A percentile compares a stretch with the other conserved stretches of the same genome.
phyloP scores from a whole-genome alignment of 306 rosid genomes.

The Rosa rugosa region DNA sequence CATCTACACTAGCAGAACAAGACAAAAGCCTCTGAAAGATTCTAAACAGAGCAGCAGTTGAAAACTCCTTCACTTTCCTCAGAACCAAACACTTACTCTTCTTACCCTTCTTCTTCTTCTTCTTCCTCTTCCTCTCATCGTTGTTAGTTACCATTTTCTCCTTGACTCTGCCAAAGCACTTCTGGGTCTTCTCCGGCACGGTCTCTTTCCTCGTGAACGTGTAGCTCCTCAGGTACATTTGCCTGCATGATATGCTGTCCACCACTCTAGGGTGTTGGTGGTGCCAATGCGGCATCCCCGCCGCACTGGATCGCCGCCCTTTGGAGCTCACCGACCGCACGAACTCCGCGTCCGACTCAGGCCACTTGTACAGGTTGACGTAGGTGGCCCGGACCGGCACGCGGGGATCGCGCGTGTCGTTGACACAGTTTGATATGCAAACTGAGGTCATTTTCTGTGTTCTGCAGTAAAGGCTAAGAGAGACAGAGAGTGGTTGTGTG shows the following conservation, averaged over 20 bases:
- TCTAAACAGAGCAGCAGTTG: conserved; percentile 49
- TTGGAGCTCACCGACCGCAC: conserved; percentile 55
- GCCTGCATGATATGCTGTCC: conserved; percentile 88
- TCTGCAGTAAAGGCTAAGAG: not conserved
- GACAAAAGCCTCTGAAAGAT: conserved; percentile 67
- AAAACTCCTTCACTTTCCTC: conserved; percentile 60
- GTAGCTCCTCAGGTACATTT: conserved; percentile 80
- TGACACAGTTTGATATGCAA: conserved; percentile 69
- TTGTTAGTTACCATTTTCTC: conserved; percentile 38
- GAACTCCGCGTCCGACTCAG: conserved; percentile 84
- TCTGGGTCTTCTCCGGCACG: conserved; percentile 64
- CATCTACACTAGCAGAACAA: conserved; percentile 70
- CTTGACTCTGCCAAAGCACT: conserved; percentile 65
- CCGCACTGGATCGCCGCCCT: conserved; percentile 15
- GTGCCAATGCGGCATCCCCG: conserved; percentile 33
- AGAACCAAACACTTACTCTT: conserved; percentile 65
- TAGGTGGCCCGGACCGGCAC: conserved; percentile 72
- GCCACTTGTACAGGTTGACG: conserved; percentile 80
- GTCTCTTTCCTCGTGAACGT: conserved; percentile 73
- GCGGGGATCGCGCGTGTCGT: conserved; percentile 63
- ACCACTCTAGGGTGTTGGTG: conserved; percentile 58
- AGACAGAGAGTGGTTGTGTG: not conserved
- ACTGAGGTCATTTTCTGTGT: conserved; percentile 52
- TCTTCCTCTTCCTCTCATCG: conserved; percentile 3
- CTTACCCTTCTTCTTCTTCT: conserved; percentile 3